Percentiles rank a stretch among this genome's conserved stretches.
These are phyloP conservation scores for Quercus bicolor DNA, from an alignment of 306 rosid genomes.

Conservation along the genomic window DNA sequence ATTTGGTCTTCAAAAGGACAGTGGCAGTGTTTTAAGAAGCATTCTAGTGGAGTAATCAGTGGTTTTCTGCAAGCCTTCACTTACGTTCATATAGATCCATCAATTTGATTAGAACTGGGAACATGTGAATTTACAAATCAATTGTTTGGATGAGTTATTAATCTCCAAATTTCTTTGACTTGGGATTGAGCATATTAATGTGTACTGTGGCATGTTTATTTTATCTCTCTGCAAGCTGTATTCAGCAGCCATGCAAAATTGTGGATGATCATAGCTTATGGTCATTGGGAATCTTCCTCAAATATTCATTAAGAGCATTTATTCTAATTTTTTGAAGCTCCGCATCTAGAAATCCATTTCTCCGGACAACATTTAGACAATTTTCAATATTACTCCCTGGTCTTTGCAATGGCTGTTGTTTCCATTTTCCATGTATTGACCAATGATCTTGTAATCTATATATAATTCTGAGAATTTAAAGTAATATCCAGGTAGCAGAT, in stretches of 20 bases:
- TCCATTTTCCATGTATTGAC: not conserved
- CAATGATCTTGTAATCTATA: not conserved
- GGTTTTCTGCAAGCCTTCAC: not conserved
- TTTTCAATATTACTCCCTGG: not conserved
- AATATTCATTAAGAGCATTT: not conserved
- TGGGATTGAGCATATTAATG: not conserved
- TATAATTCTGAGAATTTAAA: slow-evolving; percentile 22
- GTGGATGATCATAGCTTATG: not conserved
- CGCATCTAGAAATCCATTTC: not conserved
- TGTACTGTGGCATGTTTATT: not conserved
- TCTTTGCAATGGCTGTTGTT: not conserved
- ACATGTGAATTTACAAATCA: not conserved
- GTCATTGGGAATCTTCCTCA: not conserved
- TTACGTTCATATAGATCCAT: not conserved
- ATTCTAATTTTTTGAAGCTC: not conserved
- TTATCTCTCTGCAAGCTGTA: not conserved
- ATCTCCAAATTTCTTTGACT: not conserved
- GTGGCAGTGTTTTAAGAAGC: not conserved
- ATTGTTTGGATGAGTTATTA: not conserved
- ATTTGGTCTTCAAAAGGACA: not conserved
- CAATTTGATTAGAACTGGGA: not conserved
- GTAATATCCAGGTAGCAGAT: slow-evolving; percentile 79
- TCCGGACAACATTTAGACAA: not conserved
- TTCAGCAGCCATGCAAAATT: not conserved
- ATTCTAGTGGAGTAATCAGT: not conserved